Conservation (phyloP, 331 rosid species). For the Rhamnella rubrinervis region DNA sequence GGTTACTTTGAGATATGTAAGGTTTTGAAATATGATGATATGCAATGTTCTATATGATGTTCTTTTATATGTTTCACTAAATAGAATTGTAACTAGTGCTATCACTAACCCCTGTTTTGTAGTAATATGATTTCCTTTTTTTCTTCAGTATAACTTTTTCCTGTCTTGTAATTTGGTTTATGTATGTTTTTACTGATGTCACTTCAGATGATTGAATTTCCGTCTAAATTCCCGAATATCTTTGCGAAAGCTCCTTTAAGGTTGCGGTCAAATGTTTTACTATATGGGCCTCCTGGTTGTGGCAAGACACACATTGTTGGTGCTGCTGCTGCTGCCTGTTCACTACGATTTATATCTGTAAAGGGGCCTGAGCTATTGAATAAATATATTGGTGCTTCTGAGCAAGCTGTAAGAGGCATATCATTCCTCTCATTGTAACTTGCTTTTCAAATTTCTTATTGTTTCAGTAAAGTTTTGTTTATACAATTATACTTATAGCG, state of each 20-base stretch:
- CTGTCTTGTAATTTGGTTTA: neutral
- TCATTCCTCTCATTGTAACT: constrained; percentile 10
- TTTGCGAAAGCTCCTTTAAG: constrained; percentile 95
- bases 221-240: constrained; percentile 85
- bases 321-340: constrained; percentile 95
- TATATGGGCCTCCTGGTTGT: constrained; percentile 99
- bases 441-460: neutral
- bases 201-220: constrained; percentile 84
- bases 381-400: constrained; percentile 97
- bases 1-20: too few relatives aligned
- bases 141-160: neutral
- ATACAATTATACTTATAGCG: neutral
- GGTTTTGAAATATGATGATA: too few relatives aligned
- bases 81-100: too few relatives aligned
- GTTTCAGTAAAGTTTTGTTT: neutral
- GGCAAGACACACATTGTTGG: constrained; percentile 98
- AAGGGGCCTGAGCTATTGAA: constrained; percentile 96
- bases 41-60: too few relatives aligned
- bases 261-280: constrained; percentile 86
- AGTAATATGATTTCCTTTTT: too few relatives aligned
- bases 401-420: constrained; percentile 87
- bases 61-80: too few relatives aligned
- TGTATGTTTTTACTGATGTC: constrained; percentile 16
- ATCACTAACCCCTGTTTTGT: too few relatives aligned
- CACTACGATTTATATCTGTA: constrained; percentile 81